Evolutionary conservation across 2,329 filamentous ascomycete genomes (phyloP).

Genomic region (Fusarium veterinarium): DNA sequence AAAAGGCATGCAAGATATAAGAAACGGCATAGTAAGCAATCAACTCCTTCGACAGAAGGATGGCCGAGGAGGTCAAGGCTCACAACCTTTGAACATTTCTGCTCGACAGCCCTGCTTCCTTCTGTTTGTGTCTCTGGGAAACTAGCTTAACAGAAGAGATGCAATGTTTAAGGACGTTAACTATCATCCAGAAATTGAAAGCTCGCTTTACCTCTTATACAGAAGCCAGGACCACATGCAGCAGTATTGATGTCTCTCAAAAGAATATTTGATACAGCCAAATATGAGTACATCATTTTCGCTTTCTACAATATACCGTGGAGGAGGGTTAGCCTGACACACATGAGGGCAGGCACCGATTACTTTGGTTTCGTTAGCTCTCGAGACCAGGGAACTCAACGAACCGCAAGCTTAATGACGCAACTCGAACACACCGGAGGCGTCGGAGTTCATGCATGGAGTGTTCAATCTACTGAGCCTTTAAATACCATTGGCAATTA

Average conservation of each 20-base stretch:
- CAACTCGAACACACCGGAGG: not conserved
- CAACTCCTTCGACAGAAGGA: rapidly evolving
- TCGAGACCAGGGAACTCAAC: too few relatives aligned
- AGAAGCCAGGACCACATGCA: rapidly evolving
- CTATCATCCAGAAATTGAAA: rapidly evolving
- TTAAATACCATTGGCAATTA: not conserved
- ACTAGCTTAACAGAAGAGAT: not conserved
- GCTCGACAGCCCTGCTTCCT: not conserved
- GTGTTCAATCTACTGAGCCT: too few relatives aligned
- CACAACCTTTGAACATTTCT: not conserved
- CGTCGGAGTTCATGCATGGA: not conserved
- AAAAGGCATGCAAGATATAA: not conserved
- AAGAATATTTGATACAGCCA: rapidly evolving
- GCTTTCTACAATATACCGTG: rapidly evolving
- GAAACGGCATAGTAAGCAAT: not conserved
- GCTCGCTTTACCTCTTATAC: not conserved
- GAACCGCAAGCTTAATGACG: not conserved
- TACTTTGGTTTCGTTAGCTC: not conserved
- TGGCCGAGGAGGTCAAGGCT: not conserved
- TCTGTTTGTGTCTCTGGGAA: not conserved
- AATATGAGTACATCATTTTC: not conserved
- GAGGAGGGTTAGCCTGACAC: not conserved
- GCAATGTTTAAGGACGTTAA: not conserved
- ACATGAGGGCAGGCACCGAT: not conserved
- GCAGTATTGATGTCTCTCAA: not conserved